Percentiles rank a stretch among this genome's conserved stretches.
Conservation (phyloP, 1,284 basidiomycete genomes). For the Neolentinus lepideus region DNA sequence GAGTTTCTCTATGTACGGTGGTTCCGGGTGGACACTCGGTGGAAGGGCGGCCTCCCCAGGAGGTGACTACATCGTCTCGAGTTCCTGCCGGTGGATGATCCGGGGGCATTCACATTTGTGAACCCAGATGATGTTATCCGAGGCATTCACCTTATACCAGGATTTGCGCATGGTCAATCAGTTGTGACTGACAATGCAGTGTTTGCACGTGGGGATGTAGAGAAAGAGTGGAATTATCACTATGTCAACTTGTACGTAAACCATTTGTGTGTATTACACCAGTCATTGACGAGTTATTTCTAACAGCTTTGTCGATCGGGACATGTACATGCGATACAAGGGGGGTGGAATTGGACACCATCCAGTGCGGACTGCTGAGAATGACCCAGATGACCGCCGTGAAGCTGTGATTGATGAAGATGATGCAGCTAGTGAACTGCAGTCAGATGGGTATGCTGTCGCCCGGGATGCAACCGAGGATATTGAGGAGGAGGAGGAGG, state of each 20-base stretch:
- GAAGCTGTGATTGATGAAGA: background rate
- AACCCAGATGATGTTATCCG: conserved; percentile 21
- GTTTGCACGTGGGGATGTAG: background rate
- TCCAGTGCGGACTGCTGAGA: background rate
- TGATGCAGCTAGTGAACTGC: no score
- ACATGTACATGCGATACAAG: conserved; percentile 1
- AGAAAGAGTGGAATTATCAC: conserved; percentile 5
- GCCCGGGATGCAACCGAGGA: no score
- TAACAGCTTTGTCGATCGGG: background rate
- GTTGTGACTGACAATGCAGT: background rate
- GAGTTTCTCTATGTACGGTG: conserved; percentile 24
- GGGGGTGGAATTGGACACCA: conserved; percentile 4
- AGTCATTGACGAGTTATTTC: background rate
- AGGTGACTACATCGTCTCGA: conserved; percentile 13
- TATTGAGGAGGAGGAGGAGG: no score
- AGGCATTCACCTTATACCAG: conserved; percentile 21
- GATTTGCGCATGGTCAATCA: conserved; percentile 14
- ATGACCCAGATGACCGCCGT: background rate
- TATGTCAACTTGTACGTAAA: conserved; percentile 8
- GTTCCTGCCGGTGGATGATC: conserved; percentile 13
- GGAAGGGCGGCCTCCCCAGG: conserved; percentile 10
- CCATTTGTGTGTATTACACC: background rate
- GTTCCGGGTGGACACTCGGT: conserved; percentile 11
- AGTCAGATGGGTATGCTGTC: no score
- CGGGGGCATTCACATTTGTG: conserved; percentile 22